Evolutionary conservation across 2,329 filamentous ascomycete species (phyloP), one percentile per base, ranked within the genome.

Genomic region (Pleurostoma richardsiae): DNA sequence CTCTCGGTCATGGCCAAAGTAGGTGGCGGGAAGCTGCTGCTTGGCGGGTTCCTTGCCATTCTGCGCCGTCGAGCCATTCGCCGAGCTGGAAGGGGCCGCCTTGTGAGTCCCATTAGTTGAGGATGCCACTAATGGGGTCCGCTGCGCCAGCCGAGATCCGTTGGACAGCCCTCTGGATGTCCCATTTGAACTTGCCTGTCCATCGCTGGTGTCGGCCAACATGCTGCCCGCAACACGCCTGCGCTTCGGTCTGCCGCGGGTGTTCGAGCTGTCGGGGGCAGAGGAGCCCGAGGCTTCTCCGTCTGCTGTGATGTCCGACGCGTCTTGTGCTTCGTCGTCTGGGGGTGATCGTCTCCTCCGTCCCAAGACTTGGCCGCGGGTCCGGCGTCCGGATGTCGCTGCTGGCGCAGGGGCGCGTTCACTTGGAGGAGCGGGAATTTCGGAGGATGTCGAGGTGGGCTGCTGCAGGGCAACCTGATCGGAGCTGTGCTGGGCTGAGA

Each of bases 1-100:
- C 72, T 96, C 90, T 62, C 90, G 82, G 61, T 94, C 82, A 62
- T 97, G 92, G 19, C 90, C 91, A 60, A 83, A 86, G 64, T 95
- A 97, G 29, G 64, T 67, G 40, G 56, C 49, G 33, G 43, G 42
- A 8, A 47, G 47, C 27, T 11, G 33, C 11, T n/a, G 42, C 19
- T 41, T 44, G 41, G 45, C 52, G 6, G 50, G 43, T 31, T 42
- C 55, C 46, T 62, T 63, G 31, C 61, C 61, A 51, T 64, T 64
- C n/a, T 54, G 52, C 10, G 46, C 33, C n/a, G 73, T 66, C 38
- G 79, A 75, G 33, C 83, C 80, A 58, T 86, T 87, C 43, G 74
- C 62, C 26, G 72, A 62, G 47, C 66, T 63, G 36, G 45, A 39
- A 27, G 39, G 30, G 46, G 66, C 61, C 10, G 69, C 50, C 54